Evolutionary conservation across 805 yeast species (phyloP).

Genomic region (Metschnikowia drakensbergensis): DNA sequence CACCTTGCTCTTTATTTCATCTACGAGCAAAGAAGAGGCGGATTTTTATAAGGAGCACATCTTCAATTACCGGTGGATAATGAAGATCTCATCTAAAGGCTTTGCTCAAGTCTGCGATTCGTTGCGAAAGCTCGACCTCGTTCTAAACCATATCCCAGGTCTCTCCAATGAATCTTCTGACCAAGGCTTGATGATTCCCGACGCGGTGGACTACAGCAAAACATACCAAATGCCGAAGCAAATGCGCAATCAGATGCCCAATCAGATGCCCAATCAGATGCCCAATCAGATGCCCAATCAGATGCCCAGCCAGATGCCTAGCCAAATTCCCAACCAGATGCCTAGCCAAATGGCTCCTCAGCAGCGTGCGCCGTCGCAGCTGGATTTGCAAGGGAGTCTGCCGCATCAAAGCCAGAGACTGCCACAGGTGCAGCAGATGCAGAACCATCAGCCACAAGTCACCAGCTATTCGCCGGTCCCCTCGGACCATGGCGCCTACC

Average conservation of each 20-base stretch:
- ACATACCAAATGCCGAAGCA: neutral
- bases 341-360: slow-evolving; percentile 12
- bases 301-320: neutral
- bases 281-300: slow-evolving; percentile 1
- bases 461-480: slow-evolving; percentile 1
- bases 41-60: slow-evolving; percentile 62
- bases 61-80: slow-evolving; percentile 69
- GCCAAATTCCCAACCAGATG: slow-evolving; percentile 4
- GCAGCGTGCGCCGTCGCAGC: slow-evolving; percentile 6
- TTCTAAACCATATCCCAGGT: slow-evolving; percentile 74
- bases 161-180: slow-evolving; percentile 40
- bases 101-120: slow-evolving; percentile 80
- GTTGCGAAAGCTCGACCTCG: slow-evolving; percentile 62
- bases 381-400: neutral
- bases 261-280: neutral
- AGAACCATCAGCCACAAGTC: neutral
- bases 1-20: slow-evolving; percentile 68
- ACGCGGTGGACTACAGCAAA: slow-evolving; percentile 23
- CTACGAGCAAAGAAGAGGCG: slow-evolving; percentile 58
- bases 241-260: slow-evolving; percentile 4
- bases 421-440: slow-evolving; percentile 1
- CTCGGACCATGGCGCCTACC: slow-evolving; percentile 1
- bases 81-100: slow-evolving; percentile 70
- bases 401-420: slow-evolving; percentile 1
- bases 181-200: slow-evolving; percentile 35